phyloP scores from a whole-genome alignment of 371 early-diverging fungal species.

The Mortierella sp. region DNA sequence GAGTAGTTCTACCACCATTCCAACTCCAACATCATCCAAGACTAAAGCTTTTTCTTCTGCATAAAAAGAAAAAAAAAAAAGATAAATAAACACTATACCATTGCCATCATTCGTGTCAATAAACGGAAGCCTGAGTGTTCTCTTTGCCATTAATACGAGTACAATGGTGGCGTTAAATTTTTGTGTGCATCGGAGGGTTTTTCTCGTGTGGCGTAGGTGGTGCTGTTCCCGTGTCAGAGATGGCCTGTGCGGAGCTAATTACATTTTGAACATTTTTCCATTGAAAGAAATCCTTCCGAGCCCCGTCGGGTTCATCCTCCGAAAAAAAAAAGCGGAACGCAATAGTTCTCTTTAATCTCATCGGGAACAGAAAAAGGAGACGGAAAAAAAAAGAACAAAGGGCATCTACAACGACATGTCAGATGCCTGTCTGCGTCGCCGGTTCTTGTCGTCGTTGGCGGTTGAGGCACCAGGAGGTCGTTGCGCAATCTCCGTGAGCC shows the following conservation, averaged over 20 bases:
- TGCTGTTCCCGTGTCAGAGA: not conserved
- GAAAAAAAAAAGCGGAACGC: not conserved
- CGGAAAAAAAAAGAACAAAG: no score
- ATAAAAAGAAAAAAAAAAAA: no score
- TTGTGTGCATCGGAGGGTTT: not conserved
- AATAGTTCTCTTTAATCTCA: not conserved
- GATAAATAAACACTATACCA: not conserved
- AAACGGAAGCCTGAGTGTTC: no score
- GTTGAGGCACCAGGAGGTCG: not conserved
- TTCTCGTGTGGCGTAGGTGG: not conserved
- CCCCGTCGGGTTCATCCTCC: not conserved
- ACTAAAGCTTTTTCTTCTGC: no score
- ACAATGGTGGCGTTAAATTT: not conserved
- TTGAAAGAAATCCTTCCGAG: not conserved
- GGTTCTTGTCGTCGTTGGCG: not conserved
- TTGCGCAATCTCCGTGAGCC: conserved; percentile 39
- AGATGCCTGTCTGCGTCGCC: conserved; percentile 12
- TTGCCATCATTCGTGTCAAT: not conserved
- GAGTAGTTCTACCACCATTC: not conserved
- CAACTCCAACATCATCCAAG: no score
- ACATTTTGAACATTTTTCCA: not conserved
- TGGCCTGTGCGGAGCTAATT: conserved; percentile 13
- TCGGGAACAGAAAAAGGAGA: not conserved
- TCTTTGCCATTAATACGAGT: no score
- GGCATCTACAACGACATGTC: conserved; percentile 18